Evolutionary conservation across 129 eudicot genomes (phyloP).

Genomic region (Logfia minima): DNA sequence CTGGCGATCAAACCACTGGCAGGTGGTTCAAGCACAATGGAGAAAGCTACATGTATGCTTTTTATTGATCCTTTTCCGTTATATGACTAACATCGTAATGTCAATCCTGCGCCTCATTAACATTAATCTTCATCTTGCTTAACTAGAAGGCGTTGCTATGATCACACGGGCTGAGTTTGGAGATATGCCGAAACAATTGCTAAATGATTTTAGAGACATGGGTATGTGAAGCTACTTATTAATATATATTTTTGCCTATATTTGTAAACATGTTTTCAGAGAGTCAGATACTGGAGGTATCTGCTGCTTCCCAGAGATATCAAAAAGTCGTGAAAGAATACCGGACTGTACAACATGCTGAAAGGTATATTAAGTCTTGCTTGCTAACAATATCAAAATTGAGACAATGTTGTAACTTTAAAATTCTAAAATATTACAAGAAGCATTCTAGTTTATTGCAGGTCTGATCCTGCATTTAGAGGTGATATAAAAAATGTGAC

Average conservation of each 20-base stretch:
- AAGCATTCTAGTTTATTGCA: slow-evolving; percentile 80
- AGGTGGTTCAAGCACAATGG: slow-evolving; percentile 48
- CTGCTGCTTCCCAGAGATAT: slow-evolving; percentile 64
- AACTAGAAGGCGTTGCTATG: too few relatives aligned
- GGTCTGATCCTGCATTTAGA: slow-evolving; percentile 57
- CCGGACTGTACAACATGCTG: slow-evolving; percentile 77
- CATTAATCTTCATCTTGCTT: too few relatives aligned
- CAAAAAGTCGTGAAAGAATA: slow-evolving; percentile 80
- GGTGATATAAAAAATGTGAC: slow-evolving; percentile 50
- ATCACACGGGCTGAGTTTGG: too few relatives aligned
- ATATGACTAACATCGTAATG: background rate
- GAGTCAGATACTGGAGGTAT: slow-evolving; percentile 64
- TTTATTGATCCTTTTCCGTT: too few relatives aligned
- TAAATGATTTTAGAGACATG: slow-evolving; percentile 53
- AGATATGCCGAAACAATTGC: slow-evolving; percentile 41
- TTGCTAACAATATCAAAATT: background rate
- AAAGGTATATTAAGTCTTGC: slow-evolving; percentile 52
- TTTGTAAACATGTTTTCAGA: slow-evolving; percentile 36
- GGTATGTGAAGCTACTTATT: slow-evolving; percentile 43
- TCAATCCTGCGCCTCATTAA: too few relatives aligned
- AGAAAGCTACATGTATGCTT: slow-evolving; percentile 11
- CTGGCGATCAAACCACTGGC: too few relatives aligned
- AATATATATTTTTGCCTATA: background rate
- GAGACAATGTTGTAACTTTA: slow-evolving; percentile 8
- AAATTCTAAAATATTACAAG: slow-evolving; percentile 42